These are phyloP conservation scores for Peltaster fructicola DNA, from an alignment of 2,329 filamentous ascomycete species.

Conservation along the genomic window DNA sequence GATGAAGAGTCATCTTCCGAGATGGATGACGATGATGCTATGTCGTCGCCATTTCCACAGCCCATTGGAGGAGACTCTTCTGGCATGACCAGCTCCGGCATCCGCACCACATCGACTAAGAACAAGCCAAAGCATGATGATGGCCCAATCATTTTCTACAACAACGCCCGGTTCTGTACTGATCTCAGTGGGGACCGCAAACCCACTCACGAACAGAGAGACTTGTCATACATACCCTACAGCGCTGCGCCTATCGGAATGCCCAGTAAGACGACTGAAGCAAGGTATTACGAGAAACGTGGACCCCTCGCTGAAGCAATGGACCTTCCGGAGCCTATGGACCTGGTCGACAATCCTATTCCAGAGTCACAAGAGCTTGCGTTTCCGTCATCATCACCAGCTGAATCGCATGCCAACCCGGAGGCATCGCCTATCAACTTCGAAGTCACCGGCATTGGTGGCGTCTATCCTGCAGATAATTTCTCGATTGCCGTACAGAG, in stretches of 20 bases:
- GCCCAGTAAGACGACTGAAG: too few species aligned
- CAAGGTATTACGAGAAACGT: constrained; percentile 13
- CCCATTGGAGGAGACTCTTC: constrained; percentile 21
- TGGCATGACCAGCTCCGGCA: constrained; percentile 27
- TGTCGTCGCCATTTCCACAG: constrained; percentile 15
- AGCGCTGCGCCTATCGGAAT: constrained; percentile 8
- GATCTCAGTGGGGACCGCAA: constrained; percentile 53
- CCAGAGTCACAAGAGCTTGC: constrained; percentile 18
- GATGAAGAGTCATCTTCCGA: constrained; percentile 22
- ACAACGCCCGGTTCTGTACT: constrained; percentile 60
- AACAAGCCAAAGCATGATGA: constrained; percentile 39
- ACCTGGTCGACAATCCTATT: constrained; percentile 20
- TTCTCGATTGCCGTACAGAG: constrained; percentile 34
- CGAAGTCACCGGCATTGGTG: constrained; percentile 38
- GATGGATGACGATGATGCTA: constrained; percentile 16
- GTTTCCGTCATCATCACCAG: too few species aligned
- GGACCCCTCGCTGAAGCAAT: constrained; percentile 13
- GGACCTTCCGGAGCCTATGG: constrained; percentile 17
- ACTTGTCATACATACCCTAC: constrained; percentile 9
- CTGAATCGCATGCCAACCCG: too few species aligned
- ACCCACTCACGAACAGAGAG: constrained; percentile 4
- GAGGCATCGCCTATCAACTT: constrained; percentile 20
- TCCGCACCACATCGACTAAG: constrained; percentile 20
- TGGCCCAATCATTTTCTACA: constrained; percentile 72
- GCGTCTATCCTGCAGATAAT: constrained; percentile 40